Conservation (phyloP, 306 rosid genomes). For the barrel medic (Medicago truncatula) region DNA sequence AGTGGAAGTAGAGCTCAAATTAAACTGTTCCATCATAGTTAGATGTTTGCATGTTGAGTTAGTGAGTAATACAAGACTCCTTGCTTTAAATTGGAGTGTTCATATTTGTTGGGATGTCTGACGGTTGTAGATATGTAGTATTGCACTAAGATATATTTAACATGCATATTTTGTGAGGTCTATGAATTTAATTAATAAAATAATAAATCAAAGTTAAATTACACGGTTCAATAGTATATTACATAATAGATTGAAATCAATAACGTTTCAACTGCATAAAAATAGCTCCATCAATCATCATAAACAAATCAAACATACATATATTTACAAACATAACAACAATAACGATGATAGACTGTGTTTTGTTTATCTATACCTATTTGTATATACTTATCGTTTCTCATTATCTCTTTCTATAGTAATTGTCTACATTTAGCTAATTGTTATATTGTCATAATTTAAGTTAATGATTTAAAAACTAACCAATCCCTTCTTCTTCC, state of each 20-base stretch:
- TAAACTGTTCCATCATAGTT: no score
- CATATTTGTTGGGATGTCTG: no score
- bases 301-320: background rate
- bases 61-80: no score
- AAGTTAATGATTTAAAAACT: background rate
- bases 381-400: background rate
- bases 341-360: background rate
- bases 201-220: no score
- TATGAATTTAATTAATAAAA: no score
- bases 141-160: no score
- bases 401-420: background rate
- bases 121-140: no score
- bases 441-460: background rate
- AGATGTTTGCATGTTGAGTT: no score
- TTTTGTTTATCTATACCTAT: background rate
- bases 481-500: background rate
- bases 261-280: background rate
- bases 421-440: slow-evolving; percentile 4
- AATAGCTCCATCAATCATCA: background rate
- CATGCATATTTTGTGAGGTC: no score
- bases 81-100: no score
- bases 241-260: no score
- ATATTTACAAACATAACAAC: background rate
- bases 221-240: background rate
- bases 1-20: no score